Base-by-base conservation (phyloP, 352 stramenopile species). In the Thraustochytrium striatum region DNA sequence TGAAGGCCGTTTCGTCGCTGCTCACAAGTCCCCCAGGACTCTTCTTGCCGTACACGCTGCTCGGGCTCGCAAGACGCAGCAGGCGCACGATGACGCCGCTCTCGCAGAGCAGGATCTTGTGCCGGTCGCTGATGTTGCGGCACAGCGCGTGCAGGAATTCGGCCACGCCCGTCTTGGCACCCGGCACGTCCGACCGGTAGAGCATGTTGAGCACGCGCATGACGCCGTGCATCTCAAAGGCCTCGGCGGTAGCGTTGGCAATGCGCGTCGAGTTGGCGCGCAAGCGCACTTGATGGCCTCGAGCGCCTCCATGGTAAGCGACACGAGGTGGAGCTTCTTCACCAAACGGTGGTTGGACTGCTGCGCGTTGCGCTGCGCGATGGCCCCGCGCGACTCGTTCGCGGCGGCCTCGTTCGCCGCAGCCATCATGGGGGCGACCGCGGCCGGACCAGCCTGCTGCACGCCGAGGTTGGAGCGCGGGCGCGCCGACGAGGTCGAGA, bases 131-230 rank as follows among this genome's bases (percentile, higher is more conserved):
- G 8, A 75, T 50, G 65, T 58, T 75, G 21, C 61, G 30, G 50
- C 65, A 75, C 16, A 75, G n/a, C 3, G 65, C 44, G 25, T 32
- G 50, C 7, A 75, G 36, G 35, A 75, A 75, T 7, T 61, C 41
- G 16, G 65, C 65, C n/a, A 75, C 52, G 11, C 61, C 32, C 65
- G 65, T 38, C 32, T 75, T 75, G 50, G 65, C 65, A 25, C 65
- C 65, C 21, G 65, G 65, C 35, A 75, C 65, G 25, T 75, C 65
- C 1, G 21, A 50, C 0, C 65, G 39, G 65, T 75, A 75, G 7
- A 75, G 52, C 65, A 75, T 75, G 36, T 75, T 75, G 13, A 75
- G 50, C 43, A 75, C 65, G 35, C 44, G 44, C 65, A 61, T 75
- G 8, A 75, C 65, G 47, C 52, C 52, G 21, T 38, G 52, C 65